These are phyloP conservation scores for Daldinia sp. DNA, from an alignment of 2,329 filamentous ascomycete genomes.

Conservation along the genomic window DNA sequence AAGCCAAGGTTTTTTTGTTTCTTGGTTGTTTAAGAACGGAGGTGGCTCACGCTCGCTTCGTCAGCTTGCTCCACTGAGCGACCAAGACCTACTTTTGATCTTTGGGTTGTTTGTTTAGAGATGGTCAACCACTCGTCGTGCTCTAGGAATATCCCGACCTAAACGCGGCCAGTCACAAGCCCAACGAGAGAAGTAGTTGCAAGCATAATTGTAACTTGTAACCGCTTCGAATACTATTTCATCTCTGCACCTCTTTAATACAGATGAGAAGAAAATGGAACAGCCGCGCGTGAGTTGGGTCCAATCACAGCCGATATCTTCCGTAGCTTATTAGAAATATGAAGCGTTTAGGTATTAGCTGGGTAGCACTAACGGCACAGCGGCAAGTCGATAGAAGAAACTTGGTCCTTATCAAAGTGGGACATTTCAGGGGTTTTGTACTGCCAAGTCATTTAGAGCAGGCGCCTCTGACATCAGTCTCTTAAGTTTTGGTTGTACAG, in stretches of 20 bases:
- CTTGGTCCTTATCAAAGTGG: slow-evolving; percentile 20
- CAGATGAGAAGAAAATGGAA: slow-evolving; percentile 14
- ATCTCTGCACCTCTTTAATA: slow-evolving; percentile 3
- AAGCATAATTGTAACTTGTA: slow-evolving; percentile 5
- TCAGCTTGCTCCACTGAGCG: slow-evolving; percentile 29
- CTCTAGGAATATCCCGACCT: slow-evolving; percentile 5
- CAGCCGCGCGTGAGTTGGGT: slow-evolving; percentile 43
- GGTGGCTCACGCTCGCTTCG: slow-evolving; percentile 15
- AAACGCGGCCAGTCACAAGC: slow-evolving; percentile 5
- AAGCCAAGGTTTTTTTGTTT: slow-evolving; percentile 26
- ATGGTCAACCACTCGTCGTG: neutral
- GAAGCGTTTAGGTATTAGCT: slow-evolving; percentile 24
- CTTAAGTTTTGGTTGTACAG: slow-evolving; percentile 19
- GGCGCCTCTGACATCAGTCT: slow-evolving; percentile 42
- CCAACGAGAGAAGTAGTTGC: slow-evolving; percentile 10
- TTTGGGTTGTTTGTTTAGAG: neutral
- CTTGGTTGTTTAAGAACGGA: slow-evolving; percentile 24
- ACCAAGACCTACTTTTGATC: slow-evolving; percentile 6
- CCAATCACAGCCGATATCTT: slow-evolving; percentile 36
- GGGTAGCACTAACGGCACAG: slow-evolving; percentile 2
- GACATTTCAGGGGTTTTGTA: slow-evolving; percentile 32
- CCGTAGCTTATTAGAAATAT: slow-evolving; percentile 23
- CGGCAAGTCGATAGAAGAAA: slow-evolving; percentile 23
- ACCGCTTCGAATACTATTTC: slow-evolving; percentile 2
- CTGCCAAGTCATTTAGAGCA: slow-evolving; percentile 22